These are phyloP conservation scores for Isabelozyma gotoi DNA, from an alignment of 805 yeast genomes.

Conservation along the genomic window DNA sequence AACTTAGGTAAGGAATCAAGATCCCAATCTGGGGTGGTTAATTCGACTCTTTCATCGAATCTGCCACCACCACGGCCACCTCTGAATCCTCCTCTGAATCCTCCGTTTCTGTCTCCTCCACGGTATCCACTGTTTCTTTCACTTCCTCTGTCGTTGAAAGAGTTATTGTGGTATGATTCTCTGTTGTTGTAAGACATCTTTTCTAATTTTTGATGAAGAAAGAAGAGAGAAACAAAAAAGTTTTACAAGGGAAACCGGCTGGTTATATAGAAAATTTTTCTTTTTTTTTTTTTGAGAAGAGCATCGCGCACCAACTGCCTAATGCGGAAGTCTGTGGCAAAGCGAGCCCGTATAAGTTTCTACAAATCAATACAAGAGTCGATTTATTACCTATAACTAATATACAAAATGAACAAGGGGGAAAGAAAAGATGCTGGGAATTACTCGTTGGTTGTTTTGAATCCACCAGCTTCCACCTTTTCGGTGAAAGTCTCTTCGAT, in stretches of 20 bases:
- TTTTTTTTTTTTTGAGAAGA: slow-evolving; percentile 1
- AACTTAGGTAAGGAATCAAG: slow-evolving; percentile 75
- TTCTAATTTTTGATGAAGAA: not conserved
- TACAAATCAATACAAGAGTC: too few species aligned
- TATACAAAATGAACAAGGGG: not conserved
- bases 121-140: slow-evolving; percentile 19
- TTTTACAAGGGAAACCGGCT: slow-evolving; percentile 1
- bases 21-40: slow-evolving; percentile 82
- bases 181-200: not conserved
- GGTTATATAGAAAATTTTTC: slow-evolving; percentile 1
- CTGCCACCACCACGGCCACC: slow-evolving; percentile 34
- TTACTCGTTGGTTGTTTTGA: slow-evolving; percentile 49
- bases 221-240: slow-evolving; percentile 1
- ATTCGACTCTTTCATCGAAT: slow-evolving; percentile 45
- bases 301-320: slow-evolving; percentile 1
- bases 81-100: slow-evolving; percentile 36
- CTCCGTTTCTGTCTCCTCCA: slow-evolving; percentile 34
- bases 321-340: not conserved
- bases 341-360: not conserved
- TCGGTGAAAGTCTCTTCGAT: slow-evolving; percentile 79
- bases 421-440: too few species aligned
- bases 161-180: slow-evolving; percentile 41
- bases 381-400: not conserved
- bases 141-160: slow-evolving; percentile 36
- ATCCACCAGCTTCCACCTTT: slow-evolving; percentile 59